Base-by-base conservation (phyloP, 78 protist species). In the Dictyostelium purpureum region DNA sequence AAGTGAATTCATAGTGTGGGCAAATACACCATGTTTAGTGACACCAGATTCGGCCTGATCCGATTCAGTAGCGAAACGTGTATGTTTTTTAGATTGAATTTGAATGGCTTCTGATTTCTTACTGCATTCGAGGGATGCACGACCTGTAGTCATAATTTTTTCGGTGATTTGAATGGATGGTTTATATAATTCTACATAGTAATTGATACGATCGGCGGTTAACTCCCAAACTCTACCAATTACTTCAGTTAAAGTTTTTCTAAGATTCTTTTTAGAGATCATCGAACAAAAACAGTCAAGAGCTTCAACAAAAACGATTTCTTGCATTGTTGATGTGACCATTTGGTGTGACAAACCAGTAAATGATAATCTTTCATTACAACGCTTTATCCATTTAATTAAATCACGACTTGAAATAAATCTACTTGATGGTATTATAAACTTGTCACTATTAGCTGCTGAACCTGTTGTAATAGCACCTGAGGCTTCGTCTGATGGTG, bases 361-460 rank as follows among this genome's bases (percentile, higher is more conserved):
- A 28, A 26, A 18, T 45, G 59, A 6, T 18, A 78, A 43, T 38
- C 87, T 63, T 45, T 65, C 59, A 66, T 75, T 73, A n/a, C 75
- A 66, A 38, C 90, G 52, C 45, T 52, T 24, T 26, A 89, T 79
- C 98, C 98, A 97, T 75, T 96, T 96, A 43, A 97, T 47, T 33
- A 97, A 47, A 54, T 97, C 98, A 16, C 98, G 63, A 14, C 56
- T n/a, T 56, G 97, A 93, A 10, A 95, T 35, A 47, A 73, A 56
- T 52, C 87, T 56, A 67, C 65, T 75, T 21, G 89, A 26, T 66
- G 87, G 78, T 24, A 76, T 49, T 6, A 28, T n/a, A 52, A 85
- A 85, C 6, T 70, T 42, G 16, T 38, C 54, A 70, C 31, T 63
- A 4, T 7, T n/a, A 31, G 42, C 21, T 65, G 49, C 49, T 26